Evolutionary conservation across 805 yeast species (phyloP).

Genomic region (Pichia pseudocactophila): DNA sequence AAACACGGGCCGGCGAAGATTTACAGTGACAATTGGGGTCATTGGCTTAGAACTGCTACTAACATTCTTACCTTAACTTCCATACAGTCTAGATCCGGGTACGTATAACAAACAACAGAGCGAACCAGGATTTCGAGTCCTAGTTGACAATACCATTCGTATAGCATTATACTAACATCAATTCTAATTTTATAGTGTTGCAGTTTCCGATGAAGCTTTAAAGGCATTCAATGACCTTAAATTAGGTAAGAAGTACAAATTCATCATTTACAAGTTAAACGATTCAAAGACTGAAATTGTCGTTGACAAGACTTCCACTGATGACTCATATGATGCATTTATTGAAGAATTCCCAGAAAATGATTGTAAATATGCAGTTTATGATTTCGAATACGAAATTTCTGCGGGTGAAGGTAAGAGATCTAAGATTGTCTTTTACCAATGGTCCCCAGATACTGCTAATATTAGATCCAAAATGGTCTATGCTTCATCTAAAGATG

Average conservation of each 20-base stretch:
- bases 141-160: too few relatives aligned
- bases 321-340: conserved; percentile 73
- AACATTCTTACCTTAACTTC: conserved; percentile 5
- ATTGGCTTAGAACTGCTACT: background rate
- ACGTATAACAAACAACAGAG: conserved; percentile 11
- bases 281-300: conserved; percentile 82
- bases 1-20: too few relatives aligned
- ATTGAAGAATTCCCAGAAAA: conserved; percentile 86
- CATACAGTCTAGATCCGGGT: conserved; percentile 29
- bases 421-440: conserved; percentile 59
- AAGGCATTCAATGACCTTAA: conserved; percentile 93
- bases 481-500: conserved; percentile 96
- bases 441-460: conserved; percentile 98
- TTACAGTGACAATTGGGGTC: background rate
- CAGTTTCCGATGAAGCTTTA: conserved; percentile 79
- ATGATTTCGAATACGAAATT: conserved; percentile 92
- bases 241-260: conserved; percentile 85
- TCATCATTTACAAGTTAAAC: conserved; percentile 71
- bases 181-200: conserved; percentile 41
- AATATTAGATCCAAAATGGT: conserved; percentile 95
- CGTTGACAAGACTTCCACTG: conserved; percentile 76
- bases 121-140: background rate
- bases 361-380: conserved; percentile 93
- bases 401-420: conserved; percentile 89
- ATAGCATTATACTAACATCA: conserved; percentile 6